phyloP scores from a whole-genome alignment of 2,329 filamentous ascomycete species.

The Coleophoma cylindrospora region DNA sequence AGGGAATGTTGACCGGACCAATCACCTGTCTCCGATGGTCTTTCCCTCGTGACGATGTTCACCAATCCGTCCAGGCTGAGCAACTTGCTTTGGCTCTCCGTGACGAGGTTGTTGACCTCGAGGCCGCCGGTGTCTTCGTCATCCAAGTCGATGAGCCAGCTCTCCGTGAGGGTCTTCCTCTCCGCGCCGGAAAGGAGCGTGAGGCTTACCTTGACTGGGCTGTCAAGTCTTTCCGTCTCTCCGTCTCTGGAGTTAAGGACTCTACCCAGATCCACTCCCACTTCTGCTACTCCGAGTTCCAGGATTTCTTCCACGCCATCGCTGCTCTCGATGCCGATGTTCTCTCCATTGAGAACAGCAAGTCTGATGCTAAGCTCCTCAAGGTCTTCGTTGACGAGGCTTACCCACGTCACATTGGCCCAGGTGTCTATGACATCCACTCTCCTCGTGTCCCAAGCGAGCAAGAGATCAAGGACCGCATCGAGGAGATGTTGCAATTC shows the following conservation, averaged over 20 bases:
- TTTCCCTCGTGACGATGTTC: slow-evolving; percentile 98
- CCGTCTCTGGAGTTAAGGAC: slow-evolving; percentile 88
- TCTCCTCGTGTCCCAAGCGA: slow-evolving; percentile 94
- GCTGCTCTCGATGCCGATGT: slow-evolving; percentile 97
- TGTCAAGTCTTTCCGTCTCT: slow-evolving; percentile 95
- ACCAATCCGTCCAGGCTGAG: slow-evolving; percentile 98
- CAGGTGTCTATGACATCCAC: slow-evolving; percentile 99
- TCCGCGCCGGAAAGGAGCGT: slow-evolving; percentile 89
- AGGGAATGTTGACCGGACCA: slow-evolving; percentile 99
- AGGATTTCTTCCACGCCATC: slow-evolving; percentile 99
- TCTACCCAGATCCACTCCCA: slow-evolving; percentile 99
- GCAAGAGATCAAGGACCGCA: slow-evolving; percentile 97
- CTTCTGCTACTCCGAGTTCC: slow-evolving; percentile 99
- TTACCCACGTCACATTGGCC: slow-evolving; percentile 97
- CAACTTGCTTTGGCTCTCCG: slow-evolving; percentile 97
- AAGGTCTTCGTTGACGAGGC: slow-evolving; percentile 97
- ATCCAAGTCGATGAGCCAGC: slow-evolving; percentile 99
- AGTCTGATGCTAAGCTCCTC: slow-evolving; percentile 98
- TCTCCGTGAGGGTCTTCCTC: slow-evolving; percentile 97
- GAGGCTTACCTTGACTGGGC: slow-evolving; percentile 97
- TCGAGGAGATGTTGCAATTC: slow-evolving; percentile 96
- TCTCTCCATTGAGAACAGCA: slow-evolving; percentile 99
- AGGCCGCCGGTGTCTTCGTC: slow-evolving; percentile 92
- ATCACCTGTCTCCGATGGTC: slow-evolving; percentile 99
- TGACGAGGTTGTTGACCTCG: slow-evolving; percentile 96